These are phyloP conservation scores for Ogataea sp. DNA, from an alignment of 805 yeast genomes.

Conservation along the genomic window DNA sequence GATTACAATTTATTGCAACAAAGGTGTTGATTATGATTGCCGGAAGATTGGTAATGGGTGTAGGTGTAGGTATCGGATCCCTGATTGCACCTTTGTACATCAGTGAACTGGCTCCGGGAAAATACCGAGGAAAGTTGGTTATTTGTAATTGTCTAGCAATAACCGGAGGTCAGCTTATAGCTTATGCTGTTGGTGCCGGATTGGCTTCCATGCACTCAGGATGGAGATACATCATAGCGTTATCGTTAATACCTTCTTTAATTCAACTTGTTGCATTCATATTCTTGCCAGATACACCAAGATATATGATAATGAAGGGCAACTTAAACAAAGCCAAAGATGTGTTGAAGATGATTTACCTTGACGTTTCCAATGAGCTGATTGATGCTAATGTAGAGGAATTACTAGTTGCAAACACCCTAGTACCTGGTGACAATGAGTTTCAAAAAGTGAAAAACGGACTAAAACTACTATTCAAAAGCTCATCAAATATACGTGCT, in stretches of 20 bases:
- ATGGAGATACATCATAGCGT: conserved; percentile 44
- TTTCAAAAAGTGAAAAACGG: conserved; percentile 23
- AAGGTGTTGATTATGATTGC: conserved; percentile 41
- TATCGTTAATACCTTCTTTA: conserved; percentile 44
- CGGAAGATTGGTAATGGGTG: conserved; percentile 45
- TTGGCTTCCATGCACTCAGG: conserved; percentile 34
- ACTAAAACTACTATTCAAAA: conserved; percentile 31
- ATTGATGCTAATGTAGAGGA: conserved; percentile 37
- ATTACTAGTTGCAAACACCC: conserved; percentile 22
- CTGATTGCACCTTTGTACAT: conserved; percentile 47
- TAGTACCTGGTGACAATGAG: conserved; percentile 21
- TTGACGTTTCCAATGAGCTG: conserved; percentile 26
- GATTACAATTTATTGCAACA: conserved; percentile 35
- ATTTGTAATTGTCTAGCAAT: conserved; percentile 45
- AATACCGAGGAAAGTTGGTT: conserved; percentile 43
- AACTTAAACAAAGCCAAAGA: conserved; percentile 29
- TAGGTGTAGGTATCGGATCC: conserved; percentile 50
- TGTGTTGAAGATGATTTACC: conserved; percentile 32
- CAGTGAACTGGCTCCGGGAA: conserved; percentile 45
- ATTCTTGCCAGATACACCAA: conserved; percentile 48
- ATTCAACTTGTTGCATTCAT: conserved; percentile 37
- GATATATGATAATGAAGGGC: conserved; percentile 40
- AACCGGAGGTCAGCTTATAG: conserved; percentile 50
- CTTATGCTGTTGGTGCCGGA: conserved; percentile 45
- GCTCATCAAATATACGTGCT: conserved; percentile 41